Conservation (phyloP, 139 green algal genomes). For the Tetraselmis striata region DNA sequence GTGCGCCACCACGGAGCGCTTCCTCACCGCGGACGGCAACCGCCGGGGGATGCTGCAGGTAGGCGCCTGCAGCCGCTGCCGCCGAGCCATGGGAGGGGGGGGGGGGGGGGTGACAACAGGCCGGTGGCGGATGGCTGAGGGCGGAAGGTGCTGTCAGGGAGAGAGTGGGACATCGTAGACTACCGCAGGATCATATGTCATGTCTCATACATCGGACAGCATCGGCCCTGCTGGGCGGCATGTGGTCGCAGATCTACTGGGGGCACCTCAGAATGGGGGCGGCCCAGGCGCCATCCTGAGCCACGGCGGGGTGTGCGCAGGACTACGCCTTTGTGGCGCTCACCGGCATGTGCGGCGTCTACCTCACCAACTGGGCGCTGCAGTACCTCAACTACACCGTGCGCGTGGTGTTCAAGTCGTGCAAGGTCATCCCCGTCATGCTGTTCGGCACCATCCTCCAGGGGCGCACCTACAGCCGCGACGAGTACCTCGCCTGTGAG, state of each 20-base stretch:
- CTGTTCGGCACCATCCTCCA: conserved; percentile 37
- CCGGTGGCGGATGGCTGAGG: no score
- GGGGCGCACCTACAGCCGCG: conserved; percentile 27
- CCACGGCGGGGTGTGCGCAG: no score
- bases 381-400: conserved; percentile 62
- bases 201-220: no score
- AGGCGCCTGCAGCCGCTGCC: background rate
- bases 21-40: background rate
- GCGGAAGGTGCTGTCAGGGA: no score
- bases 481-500: conserved; percentile 29
- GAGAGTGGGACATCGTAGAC: no score
- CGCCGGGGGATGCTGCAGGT: background rate
- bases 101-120: no score
- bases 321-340: conserved; percentile 42
- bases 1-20: conserved; percentile 17
- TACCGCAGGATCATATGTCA: no score
- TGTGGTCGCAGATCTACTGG: no score
- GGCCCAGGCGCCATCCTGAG: no score
- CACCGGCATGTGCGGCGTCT: conserved; percentile 40
- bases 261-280: no score
- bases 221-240: no score
- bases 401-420: conserved; percentile 56
- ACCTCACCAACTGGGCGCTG: conserved; percentile 61
- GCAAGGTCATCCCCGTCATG: conserved; percentile 58
- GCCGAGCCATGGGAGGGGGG: background rate